Conservation (phyloP, 306 rosid genomes). For the Cicer chorassanicum region DNA sequence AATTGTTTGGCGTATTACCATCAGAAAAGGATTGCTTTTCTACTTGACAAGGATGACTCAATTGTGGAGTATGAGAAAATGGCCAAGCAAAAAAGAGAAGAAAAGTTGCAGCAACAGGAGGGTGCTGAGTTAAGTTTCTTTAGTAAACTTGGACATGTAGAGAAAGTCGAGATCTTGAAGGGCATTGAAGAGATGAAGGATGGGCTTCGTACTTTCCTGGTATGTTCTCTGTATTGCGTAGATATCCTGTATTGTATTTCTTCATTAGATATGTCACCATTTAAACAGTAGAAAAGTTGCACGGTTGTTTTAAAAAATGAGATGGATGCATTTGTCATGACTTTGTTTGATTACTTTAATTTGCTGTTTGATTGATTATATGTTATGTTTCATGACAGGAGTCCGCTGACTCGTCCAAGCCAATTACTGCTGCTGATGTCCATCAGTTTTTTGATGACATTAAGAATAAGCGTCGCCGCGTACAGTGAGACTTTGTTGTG, state of each 20-base stretch:
- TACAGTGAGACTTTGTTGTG: conserved; percentile 54
- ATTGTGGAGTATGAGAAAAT: conserved; percentile 88
- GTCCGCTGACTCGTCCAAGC: conserved; percentile 83
- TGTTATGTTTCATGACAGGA: conserved; percentile 61
- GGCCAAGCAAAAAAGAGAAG: conserved; percentile 83
- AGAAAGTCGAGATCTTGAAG: conserved; percentile 87
- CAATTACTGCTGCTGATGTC: conserved; percentile 83
- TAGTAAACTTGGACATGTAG: conserved; percentile 85
- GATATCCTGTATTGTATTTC: conserved; percentile 10
- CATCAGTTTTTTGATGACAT: conserved; percentile 86
- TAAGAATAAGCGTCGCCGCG: conserved; percentile 88
- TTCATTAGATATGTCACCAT: neutral
- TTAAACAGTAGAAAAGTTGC: neutral
- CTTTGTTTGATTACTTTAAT: conserved; percentile 24
- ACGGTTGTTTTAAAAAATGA: neutral
- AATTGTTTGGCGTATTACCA: conserved; percentile 62
- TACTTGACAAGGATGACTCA: conserved; percentile 85
- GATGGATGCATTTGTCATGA: neutral
- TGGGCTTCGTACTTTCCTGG: conserved; percentile 86
- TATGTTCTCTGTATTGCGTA: conserved; percentile 42
- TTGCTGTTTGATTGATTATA: conserved; percentile 38
- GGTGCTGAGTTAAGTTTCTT: conserved; percentile 75
- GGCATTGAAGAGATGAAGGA: conserved; percentile 96
- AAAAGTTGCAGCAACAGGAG: conserved; percentile 79
- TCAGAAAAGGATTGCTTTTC: conserved; percentile 67